Evolutionary conservation across 176 grass and related monocot species (phyloP), one percentile per base, ranked within the genome.

Genomic region (Avena eriantha): DNA sequence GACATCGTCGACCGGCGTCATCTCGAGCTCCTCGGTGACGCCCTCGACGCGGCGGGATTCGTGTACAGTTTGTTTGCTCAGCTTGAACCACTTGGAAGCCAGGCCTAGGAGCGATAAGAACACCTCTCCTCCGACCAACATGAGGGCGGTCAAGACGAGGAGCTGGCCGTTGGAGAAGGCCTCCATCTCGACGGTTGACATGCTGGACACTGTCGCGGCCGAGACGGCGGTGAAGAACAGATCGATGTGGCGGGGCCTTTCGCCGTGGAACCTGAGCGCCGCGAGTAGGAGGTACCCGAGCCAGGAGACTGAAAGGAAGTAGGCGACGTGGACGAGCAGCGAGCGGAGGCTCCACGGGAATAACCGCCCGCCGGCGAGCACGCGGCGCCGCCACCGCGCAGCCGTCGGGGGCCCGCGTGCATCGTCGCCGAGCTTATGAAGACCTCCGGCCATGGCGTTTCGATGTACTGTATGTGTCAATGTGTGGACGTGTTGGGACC

Each of bases 141-240:
- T 95, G 1, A 95, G 78, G 3, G 46, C 80, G 16, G 84, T 91
- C 58, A 95, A 26, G 10, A 91, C 86, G 1, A 91, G 39, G 80
- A 93, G 91, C 87, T 95, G 94, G 17, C 73, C 85, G 21, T 87
- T 80, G 71, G 91, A 91, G 85, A 95, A 93, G 34, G 76, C 84
- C 87, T 95, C 91, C 83, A 95, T 95, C 67, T 95, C 91, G 46
- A 95, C 72, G 56, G 89, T 61, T 58, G 94, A 91, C 91, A 95
- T 93, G 91, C 94, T 93, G 2, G 94, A 95, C 23, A 93, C 83
- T n/a, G 91, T 95, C 1, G 84, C 89, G 18, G 94, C 91, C 17
- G 94, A 95, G 2, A 95, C 91, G 34, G 91, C 80, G 31, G 86
- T 95, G 84, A 91, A 95, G 84, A 95, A 87, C 19, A 77, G 48